A percentile compares a stretch with the other conserved stretches of the same genome.
These are phyloP conservation scores for Sporisorium scitamineum DNA, from an alignment of 1,284 basidiomycete genomes.

Conservation along the genomic window DNA sequence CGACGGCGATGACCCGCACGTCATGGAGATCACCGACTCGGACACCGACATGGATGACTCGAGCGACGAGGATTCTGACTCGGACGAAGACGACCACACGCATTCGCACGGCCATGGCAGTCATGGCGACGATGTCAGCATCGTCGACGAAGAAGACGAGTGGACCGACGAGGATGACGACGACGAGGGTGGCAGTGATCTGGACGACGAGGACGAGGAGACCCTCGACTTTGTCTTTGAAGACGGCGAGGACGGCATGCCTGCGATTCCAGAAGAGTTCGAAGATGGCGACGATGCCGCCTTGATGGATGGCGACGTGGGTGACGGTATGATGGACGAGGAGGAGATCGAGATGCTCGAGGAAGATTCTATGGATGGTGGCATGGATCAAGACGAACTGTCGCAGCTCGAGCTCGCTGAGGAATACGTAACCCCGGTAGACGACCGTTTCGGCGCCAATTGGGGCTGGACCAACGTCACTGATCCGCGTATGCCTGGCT, in stretches of 20 bases:
- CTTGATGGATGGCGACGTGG: constrained; percentile 34
- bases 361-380: constrained; percentile 52
- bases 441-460: constrained; percentile 67
- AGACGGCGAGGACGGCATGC: constrained; percentile 40
- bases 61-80: constrained; percentile 40
- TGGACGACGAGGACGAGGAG: constrained; percentile 73
- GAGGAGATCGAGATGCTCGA: constrained; percentile 57
- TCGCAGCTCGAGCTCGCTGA: constrained; percentile 63
- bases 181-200: constrained; percentile 41
- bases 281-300: constrained; percentile 41
- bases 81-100: constrained; percentile 47
- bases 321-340: constrained; percentile 42
- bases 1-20: constrained; percentile 65
- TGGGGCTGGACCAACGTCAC: constrained; percentile 63
- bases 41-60: constrained; percentile 52
- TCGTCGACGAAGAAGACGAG: constrained; percentile 71
- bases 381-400: constrained; percentile 56
- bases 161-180: constrained; percentile 59
- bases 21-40: constrained; percentile 69
- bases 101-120: constrained; percentile 47
- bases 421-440: constrained; percentile 40
- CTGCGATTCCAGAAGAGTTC: constrained; percentile 36
- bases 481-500: constrained; percentile 16
- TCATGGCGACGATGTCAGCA: constrained; percentile 43
- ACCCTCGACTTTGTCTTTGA: constrained; percentile 69